These are phyloP conservation scores for Rhamnella rubrinervis DNA, from an alignment of 331 rosid species.

Conservation along the genomic window DNA sequence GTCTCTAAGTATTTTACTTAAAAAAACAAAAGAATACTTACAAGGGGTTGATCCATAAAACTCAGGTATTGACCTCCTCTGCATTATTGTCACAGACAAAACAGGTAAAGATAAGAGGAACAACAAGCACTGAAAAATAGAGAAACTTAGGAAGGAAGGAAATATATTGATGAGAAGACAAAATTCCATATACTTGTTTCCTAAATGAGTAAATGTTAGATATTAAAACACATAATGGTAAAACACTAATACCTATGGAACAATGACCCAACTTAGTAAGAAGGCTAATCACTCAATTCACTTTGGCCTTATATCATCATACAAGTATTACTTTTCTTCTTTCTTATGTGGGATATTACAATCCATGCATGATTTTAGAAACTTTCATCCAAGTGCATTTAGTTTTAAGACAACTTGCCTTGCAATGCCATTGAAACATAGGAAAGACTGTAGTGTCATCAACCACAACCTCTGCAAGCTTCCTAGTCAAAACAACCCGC, in stretches of 20 bases:
- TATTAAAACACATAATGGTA: too few species aligned
- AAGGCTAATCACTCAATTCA: too few species aligned
- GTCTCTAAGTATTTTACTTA: not conserved
- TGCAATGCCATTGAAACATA: constrained; percentile 76
- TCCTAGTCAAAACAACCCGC: constrained; percentile 93
- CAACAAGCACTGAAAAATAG: constrained; percentile 5
- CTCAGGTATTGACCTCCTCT: constrained; percentile 92
- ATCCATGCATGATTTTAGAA: too few species aligned
- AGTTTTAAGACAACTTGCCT: constrained; percentile 47
- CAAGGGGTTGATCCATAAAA: constrained; percentile 89
- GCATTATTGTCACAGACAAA: constrained; percentile 38
- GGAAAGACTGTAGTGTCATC: constrained; percentile 69
- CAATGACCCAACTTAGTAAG: too few species aligned
- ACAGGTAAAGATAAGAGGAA: constrained; percentile 20
- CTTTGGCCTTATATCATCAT: too few species aligned
- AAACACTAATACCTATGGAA: too few species aligned
- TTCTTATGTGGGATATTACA: too few species aligned
- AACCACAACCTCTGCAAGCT: constrained; percentile 82
- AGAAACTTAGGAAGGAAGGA: not conserved
- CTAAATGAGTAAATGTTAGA: too few species aligned
- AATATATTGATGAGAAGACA: not conserved
- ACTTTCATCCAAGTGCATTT: too few species aligned
- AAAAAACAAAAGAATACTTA: constrained; percentile 38
- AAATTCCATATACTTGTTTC: not conserved
- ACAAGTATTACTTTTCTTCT: too few species aligned